Percentiles rank a stretch among this genome's conserved stretches.
phyloP scores from a whole-genome alignment of 805 yeast species.

The Pichia membranifaciens region DNA sequence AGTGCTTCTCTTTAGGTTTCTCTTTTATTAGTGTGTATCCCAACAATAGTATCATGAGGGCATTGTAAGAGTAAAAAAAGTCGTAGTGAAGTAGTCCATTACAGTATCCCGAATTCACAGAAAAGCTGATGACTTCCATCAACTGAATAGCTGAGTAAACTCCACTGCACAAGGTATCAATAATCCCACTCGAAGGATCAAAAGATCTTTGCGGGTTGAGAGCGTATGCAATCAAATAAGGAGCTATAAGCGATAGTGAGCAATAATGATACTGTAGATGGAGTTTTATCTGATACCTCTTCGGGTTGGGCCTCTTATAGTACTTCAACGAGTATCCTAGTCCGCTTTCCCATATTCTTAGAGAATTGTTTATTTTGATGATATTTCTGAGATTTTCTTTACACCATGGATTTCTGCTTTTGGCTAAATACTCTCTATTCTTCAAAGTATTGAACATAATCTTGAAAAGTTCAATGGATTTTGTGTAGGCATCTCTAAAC shows the following conservation, averaged over 20 bases:
- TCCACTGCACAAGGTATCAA: constrained; percentile 27
- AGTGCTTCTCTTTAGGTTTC: constrained; percentile 5
- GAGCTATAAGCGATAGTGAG: constrained; percentile 29
- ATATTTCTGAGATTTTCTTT: constrained; percentile 29
- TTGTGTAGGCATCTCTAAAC: constrained; percentile 18
- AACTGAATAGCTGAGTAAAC: constrained; percentile 29
- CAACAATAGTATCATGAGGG: constrained; percentile 30
- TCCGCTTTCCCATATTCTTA: constrained; percentile 23
- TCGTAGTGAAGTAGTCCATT: constrained; percentile 33
- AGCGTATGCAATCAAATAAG: constrained; percentile 29
- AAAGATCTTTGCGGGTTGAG: constrained; percentile 21
- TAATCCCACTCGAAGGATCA: constrained; percentile 24
- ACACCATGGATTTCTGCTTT: constrained; percentile 27
- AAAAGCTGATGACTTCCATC: constrained; percentile 22
- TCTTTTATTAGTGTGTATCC: constrained; percentile 25
- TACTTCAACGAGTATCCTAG: constrained; percentile 15
- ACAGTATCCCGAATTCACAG: constrained; percentile 14
- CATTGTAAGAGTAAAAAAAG: constrained; percentile 33
- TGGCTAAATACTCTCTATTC: constrained; percentile 25
- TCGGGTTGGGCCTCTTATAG: constrained; percentile 15
- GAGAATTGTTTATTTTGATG: constrained; percentile 23
- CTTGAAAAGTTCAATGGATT: constrained; percentile 25
- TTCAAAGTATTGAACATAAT: constrained; percentile 28
- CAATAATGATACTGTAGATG: constrained; percentile 29
- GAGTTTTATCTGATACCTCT: constrained; percentile 30